A percentile compares a stretch with the other conserved stretches of the same genome.
Evolutionary conservation across 768 basidiomycete species (phyloP).

Genomic region (Lyophyllum semitale): DNA sequence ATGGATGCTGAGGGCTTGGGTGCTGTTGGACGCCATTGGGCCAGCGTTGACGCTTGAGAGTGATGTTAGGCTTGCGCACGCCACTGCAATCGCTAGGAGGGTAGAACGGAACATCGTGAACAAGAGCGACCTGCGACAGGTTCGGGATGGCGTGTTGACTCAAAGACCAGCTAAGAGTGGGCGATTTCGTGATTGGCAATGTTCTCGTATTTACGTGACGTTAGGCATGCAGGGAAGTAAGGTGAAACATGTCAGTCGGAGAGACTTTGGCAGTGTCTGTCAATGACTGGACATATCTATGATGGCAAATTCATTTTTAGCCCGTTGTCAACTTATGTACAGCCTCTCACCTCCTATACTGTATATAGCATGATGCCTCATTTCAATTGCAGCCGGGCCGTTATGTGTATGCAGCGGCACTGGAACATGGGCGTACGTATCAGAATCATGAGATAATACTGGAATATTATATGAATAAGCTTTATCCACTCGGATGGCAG

Average conservation of each 20-base stretch:
- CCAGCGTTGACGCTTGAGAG: constrained; percentile 2
- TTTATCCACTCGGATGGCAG: not conserved
- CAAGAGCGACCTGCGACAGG: constrained; percentile 10
- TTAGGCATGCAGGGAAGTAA: too few relatives aligned
- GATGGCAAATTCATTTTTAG: too few relatives aligned
- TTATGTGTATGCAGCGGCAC: too few relatives aligned
- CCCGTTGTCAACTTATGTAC: too few relatives aligned
- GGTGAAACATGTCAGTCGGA: too few relatives aligned
- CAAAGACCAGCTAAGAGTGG: constrained; percentile 15
- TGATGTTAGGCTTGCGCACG: constrained; percentile 4
- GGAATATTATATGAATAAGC: not conserved
- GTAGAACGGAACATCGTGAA: constrained; percentile 9
- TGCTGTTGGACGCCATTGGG: constrained; percentile 6
- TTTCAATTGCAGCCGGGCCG: too few relatives aligned
- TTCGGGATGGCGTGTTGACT: constrained; percentile 1
- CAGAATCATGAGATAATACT: too few relatives aligned
- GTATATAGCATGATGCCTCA: too few relatives aligned
- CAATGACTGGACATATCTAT: too few relatives aligned
- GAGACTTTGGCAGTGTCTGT: too few relatives aligned
- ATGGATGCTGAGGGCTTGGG: not conserved
- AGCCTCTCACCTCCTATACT: too few relatives aligned
- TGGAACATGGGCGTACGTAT: too few relatives aligned
- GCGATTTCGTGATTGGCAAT: not conserved
- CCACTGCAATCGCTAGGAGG: not conserved
- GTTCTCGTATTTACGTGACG: not conserved